These are phyloP conservation scores for Syzygium grande DNA, from an alignment of 345 rosid species.

Conservation along the genomic window DNA sequence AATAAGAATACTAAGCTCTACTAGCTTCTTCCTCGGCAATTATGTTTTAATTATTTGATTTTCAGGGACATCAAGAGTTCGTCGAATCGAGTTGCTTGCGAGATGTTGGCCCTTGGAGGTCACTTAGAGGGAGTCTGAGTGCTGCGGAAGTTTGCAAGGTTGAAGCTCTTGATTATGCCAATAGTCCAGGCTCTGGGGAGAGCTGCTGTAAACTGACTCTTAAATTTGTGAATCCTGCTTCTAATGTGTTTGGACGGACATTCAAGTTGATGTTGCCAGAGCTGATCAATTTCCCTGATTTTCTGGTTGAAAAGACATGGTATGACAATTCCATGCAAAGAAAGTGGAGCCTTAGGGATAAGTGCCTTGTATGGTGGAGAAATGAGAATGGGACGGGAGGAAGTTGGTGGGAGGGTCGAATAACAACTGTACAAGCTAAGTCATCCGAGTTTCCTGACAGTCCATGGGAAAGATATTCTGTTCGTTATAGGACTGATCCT, in stretches of 20 bases:
- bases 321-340: constrained; percentile 64
- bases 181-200: constrained; percentile 88
- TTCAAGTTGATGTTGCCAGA: constrained; percentile 78
- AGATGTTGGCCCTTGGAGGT: constrained; percentile 59
- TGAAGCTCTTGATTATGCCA: constrained; percentile 59
- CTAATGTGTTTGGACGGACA: constrained; percentile 39
- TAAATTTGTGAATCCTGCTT: constrained; percentile 55
- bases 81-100: constrained; percentile 20
- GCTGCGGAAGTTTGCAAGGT: constrained; percentile 80
- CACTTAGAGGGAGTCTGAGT: constrained; percentile 41
- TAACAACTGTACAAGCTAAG: constrained; percentile 44
- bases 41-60: constrained; percentile 3
- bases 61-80: constrained; percentile 90
- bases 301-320: constrained; percentile 78
- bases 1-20: neutral
- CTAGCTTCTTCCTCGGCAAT: neutral
- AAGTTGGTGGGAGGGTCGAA: constrained; percentile 83
- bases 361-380: constrained; percentile 90
- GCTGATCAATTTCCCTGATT: constrained; percentile 70
- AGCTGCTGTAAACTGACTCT: constrained; percentile 94
- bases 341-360: constrained; percentile 65
- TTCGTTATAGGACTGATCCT: constrained; percentile 47
- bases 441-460: constrained; percentile 71
- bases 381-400: constrained; percentile 60
- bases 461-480: constrained; percentile 84